Evolutionary conservation across 108 stramenopile genomes (phyloP).

Genomic region (Pelagomonas calceolata): DNA sequence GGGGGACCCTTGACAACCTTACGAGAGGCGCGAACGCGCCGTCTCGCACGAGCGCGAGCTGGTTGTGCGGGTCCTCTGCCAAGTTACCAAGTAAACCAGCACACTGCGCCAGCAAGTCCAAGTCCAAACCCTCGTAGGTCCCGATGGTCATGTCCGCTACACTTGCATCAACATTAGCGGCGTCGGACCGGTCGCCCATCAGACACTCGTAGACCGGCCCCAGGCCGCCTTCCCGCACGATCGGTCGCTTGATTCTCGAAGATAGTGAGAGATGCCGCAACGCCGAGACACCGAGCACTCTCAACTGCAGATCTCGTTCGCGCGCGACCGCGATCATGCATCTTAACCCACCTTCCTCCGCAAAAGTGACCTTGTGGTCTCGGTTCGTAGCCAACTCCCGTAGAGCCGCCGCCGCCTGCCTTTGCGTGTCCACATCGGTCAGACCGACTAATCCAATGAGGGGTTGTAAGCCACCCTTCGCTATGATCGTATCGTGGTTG

Average conservation of each 20-base stretch:
- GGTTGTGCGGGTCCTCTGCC: constrained; percentile 35
- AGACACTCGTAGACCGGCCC: constrained; percentile 41
- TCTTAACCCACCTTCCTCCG: constrained; percentile 44
- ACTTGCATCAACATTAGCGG: too few species aligned
- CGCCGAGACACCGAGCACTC: constrained; percentile 45
- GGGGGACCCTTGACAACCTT: constrained; percentile 17
- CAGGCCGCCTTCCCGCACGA: constrained; percentile 49
- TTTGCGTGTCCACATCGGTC: constrained; percentile 28
- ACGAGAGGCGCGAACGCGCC: constrained; percentile 31
- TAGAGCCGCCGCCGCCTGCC: constrained; percentile 59
- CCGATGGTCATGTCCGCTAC: constrained; percentile 19
- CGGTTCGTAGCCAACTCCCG: constrained; percentile 57
- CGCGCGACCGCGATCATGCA: constrained; percentile 41
- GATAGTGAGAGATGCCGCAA: constrained; percentile 52
- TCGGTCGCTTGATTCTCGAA: constrained; percentile 41
- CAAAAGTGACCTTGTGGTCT: constrained; percentile 51
- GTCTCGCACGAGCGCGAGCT: constrained; percentile 31
- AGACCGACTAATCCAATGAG: constrained; percentile 35
- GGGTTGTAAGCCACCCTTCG: constrained; percentile 43
- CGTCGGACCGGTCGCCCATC: not conserved
- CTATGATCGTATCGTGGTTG: constrained; percentile 50
- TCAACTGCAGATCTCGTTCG: constrained; percentile 36
- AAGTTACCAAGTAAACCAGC: constrained; percentile 37
- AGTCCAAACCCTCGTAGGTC: constrained; percentile 24
- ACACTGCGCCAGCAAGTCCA: constrained; percentile 30